Percentiles rank a stretch among this genome's conserved stretches.
Evolutionary conservation across 768 basidiomycete species (phyloP).

Genomic region (Dacryopinax primogenitus): DNA sequence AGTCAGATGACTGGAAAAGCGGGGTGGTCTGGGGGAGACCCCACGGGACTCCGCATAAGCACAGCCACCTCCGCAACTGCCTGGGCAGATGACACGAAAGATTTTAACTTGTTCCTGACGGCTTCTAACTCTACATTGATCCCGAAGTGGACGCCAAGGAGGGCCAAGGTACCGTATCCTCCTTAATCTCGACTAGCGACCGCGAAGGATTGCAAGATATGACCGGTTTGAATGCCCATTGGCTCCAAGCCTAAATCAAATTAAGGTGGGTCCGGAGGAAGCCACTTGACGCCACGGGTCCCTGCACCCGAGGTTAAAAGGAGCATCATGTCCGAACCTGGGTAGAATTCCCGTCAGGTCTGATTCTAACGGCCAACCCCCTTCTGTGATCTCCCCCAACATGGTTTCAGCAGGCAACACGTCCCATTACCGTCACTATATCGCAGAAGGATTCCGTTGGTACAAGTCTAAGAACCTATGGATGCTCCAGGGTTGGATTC

Average conservation of each 20-base stretch:
- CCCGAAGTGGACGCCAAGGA: slow-evolving; percentile 6
- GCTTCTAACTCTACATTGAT: not conserved
- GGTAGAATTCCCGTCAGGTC: not conserved
- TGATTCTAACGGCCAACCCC: not conserved
- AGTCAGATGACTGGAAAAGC: not conserved
- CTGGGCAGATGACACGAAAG: not conserved
- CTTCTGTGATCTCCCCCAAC: not conserved
- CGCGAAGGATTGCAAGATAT: not conserved
- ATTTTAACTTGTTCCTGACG: not conserved
- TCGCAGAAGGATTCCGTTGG: slow-evolving; percentile 45
- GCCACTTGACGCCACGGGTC: not conserved
- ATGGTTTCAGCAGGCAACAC: not conserved
- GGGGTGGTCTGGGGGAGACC: slow-evolving; percentile 8
- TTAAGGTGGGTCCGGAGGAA: slow-evolving; percentile 6
- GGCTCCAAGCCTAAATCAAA: slow-evolving; percentile 8
- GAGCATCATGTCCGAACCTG: not conserved
- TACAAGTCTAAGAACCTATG: slow-evolving; percentile 49
- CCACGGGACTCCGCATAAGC: slow-evolving; percentile 4
- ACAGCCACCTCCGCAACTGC: not conserved
- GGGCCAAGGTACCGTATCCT: not conserved
- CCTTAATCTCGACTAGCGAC: not conserved
- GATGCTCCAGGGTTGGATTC: slow-evolving; percentile 40
- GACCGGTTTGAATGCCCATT: not conserved
- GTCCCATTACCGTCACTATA: slow-evolving; percentile 20
- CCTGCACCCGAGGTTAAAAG: not conserved